Base-by-base conservation (phyloP, 108 stramenopile species). In the Licmophora abbreviata region DNA sequence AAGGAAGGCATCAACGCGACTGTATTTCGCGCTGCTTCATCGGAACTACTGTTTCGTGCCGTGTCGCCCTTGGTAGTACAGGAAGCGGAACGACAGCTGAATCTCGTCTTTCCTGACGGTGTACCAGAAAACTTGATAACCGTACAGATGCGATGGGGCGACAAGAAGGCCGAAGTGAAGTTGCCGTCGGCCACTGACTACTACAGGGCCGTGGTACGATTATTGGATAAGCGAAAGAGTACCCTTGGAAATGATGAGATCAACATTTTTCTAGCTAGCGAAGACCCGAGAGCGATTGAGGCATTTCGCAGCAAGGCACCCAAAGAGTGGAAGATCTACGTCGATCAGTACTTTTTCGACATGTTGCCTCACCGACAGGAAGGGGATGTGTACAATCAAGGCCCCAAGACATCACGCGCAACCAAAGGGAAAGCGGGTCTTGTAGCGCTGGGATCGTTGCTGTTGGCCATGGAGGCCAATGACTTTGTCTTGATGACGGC, bases 61-160 rank as follows among this genome's bases (percentile, higher is more conserved):
- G 17, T 76, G 0, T 45, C 68, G 4, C 44, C 58, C 9, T 12
- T 31, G 24, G 53, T 81, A 0, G 35, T 64, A 20, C 12, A 63
- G 18, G 74, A 73, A 44, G 79, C 74, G 24, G 56, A 73, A 59
- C 57, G 71, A 43, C 71, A 75, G 50, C 62, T 72, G 29, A 54
- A 54, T 25, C 44, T 63, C 0, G 70, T 73, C 25, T 74, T 80
- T 63, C 51, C 51, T 0, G 44, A 40, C 46, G 58, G 57, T 12
- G 36, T 66, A 28, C 58, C 69, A 5, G 27, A 48, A 3, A 33
- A 61, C 20, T 48, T 81, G 12, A 76, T 81, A 23, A 81, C 79
- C 4, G 79, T 81, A n/a, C 74, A 81, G 30, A 67, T 81, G 25
- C 53, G 79, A 44, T 76, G 74, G 79, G 79, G 79, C 25, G 71